Evolutionary conservation across 2,329 filamentous ascomycete species (phyloP).

Genomic region (Fusarium protoensiforme): DNA sequence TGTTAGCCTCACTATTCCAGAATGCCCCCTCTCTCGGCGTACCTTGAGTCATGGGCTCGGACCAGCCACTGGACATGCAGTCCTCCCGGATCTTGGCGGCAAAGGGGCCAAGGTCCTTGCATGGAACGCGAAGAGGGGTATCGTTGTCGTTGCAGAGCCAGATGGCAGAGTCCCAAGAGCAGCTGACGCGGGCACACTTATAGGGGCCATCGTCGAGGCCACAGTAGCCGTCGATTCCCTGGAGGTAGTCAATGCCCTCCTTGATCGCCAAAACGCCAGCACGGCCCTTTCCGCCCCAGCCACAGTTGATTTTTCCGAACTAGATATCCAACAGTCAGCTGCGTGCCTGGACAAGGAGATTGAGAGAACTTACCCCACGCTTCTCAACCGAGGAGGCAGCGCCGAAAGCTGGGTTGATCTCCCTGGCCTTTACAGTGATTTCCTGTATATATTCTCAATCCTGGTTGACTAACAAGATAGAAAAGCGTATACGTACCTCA

Average conservation of each 20-base stretch:
- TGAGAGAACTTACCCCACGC: background rate
- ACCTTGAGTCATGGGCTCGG: slow-evolving; percentile 7
- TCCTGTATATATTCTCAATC: background rate
- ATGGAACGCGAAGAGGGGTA: background rate
- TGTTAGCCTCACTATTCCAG: background rate
- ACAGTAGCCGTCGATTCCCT: background rate
- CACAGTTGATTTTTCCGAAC: background rate
- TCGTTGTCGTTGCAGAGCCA: slow-evolving; percentile 15
- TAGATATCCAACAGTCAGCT: background rate
- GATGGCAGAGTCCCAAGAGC: slow-evolving; percentile 10
- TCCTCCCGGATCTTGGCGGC: background rate
- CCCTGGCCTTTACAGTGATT: background rate
- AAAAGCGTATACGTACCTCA: background rate
- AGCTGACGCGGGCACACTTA: slow-evolving; percentile 8
- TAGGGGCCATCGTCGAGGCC: background rate
- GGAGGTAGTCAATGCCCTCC: slow-evolving; percentile 1
- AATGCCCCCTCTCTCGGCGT: background rate
- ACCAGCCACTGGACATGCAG: background rate
- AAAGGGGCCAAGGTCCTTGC: background rate
- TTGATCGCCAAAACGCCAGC: background rate
- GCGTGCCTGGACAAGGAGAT: too few relatives aligned
- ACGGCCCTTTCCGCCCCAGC: background rate
- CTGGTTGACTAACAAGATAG: background rate
- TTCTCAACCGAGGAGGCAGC: background rate
- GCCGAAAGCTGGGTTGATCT: slow-evolving; percentile 2